These are phyloP conservation scores for Diplocarpon rosae DNA, from an alignment of 2,329 filamentous ascomycete species.

Conservation along the genomic window DNA sequence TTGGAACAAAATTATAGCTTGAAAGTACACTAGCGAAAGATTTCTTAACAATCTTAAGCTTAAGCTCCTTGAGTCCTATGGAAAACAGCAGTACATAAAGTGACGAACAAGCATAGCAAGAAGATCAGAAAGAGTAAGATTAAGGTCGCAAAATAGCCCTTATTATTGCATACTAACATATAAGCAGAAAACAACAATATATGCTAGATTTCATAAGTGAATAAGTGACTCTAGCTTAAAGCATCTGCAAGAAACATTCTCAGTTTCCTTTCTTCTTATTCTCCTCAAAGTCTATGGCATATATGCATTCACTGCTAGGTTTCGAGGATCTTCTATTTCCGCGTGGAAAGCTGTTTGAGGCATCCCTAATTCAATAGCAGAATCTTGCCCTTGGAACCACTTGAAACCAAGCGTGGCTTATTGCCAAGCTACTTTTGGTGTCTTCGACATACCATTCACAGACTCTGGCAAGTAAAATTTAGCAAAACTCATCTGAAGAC, in stretches of 20 bases:
- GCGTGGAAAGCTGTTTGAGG: not conserved
- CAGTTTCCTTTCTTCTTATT: too few species aligned
- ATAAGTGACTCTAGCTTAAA: not conserved
- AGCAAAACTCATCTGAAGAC: not conserved
- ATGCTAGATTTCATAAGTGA: not conserved
- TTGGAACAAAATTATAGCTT: too few species aligned
- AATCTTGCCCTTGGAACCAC: not conserved
- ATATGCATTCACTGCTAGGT: not conserved
- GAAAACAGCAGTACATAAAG: too few species aligned
- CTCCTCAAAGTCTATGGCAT: too few species aligned
- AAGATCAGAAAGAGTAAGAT: slow-evolving; percentile 32
- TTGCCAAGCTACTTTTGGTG: not conserved
- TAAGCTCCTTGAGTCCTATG: too few species aligned
- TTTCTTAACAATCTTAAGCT: too few species aligned
- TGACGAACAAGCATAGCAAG: slow-evolving; percentile 32
- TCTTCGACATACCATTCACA: not conserved
- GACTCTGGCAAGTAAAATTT: not conserved
- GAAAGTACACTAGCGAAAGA: too few species aligned
- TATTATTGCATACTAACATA: not conserved
- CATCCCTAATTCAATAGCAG: not conserved
- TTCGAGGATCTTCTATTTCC: not conserved
- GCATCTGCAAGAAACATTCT: too few species aligned
- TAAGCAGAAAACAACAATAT: not conserved
- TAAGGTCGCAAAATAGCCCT: slow-evolving; percentile 30
- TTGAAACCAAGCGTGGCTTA: not conserved